Evolutionary conservation across 2,329 filamentous ascomycete species (phyloP), one percentile per base, ranked within the genome.

Genomic region (Neopestalotiopsis clavispora): DNA sequence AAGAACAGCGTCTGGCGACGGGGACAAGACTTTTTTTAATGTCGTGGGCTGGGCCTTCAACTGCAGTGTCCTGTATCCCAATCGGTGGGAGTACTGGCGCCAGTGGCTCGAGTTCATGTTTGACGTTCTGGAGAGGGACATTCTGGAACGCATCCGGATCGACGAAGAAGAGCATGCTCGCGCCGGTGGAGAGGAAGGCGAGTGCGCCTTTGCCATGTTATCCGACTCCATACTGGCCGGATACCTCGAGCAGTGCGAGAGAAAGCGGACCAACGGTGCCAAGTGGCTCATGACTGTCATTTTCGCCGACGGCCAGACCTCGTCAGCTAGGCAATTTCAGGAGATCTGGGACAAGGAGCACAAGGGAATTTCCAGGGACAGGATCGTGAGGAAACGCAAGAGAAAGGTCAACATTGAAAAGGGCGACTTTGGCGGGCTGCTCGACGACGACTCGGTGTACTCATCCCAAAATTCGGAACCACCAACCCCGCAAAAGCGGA

Each of bases 11-110:
- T 98, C 1, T 97, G 93, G 89, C 83, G 82, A 17, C 87, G 89
- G n/a, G 93, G 92, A 0, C 90, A 93, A 70, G 94, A 97, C 76
- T 97, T 98, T 75, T 75, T 99, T 96, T 94, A 88, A 90, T 57
- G 88, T 93, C 0, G 87, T 96, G 0, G 96, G 95, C 3, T 98
- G 96, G 96, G 92, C 93, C 0, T 94, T 98, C 78, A 96, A 95
- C 77, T 98, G 95, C 81, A 95, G 94, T 65, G 86, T 92, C 1
- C 79, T 87, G 40, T 85, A 95, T 73, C 90, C 90, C 1, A 85
- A 87, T 56, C 87, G 95, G 23, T 98, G 96, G 95, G 86, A 85
- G 64, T 87, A 90, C 75, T 98, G 95, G 94, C 90, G 87, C 73
- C 80, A 89, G 7, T 97, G 94, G 92, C 83, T 98, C 14, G 87